Base-by-base conservation (phyloP, 2,329 filamentous ascomycete genomes). In the Phyllosticta capitalensis region DNA sequence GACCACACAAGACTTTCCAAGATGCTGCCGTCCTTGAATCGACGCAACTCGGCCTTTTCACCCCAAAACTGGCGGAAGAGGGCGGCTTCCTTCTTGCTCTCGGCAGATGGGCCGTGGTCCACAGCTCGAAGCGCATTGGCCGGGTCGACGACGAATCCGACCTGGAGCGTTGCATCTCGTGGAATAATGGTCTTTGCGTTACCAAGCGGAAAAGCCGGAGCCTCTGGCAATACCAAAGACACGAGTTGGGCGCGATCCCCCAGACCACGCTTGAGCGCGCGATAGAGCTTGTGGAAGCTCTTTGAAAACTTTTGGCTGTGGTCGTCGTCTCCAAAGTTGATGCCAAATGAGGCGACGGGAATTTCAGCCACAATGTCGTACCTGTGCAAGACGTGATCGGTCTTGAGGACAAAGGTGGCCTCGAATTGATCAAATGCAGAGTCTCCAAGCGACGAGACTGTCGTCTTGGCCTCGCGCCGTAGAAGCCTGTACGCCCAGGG, bases 11-110 rank as follows among this genome's bases (percentile, higher is more conserved):
- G 78, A 67, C 89, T 96, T 72, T 99, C 95, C 9, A 91, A 80
- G 64, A 99, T 96, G 66, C 87, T 92, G 21, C 94, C 94, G 68
- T 97, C 91, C 67, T 92, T 95, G 78, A 99, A 99, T 20, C 94
- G 88, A 64, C 94, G 84, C 52, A 99, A 79, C 72, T 99, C 94
- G 1, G 94, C 84, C 71, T 94, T 95, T 9, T 92, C 87, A 6
- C 92, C 94, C 94, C 95, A 99, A 70, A 99, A 97, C 33, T 86
- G 83, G 38, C 90, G 88, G 72, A 96, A 99, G 30, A 81, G 81
- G 9, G 85, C 84, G 22, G 91, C 88, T 63, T 90, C 89, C 64
- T 88, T 85, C 72, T 92, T 91, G 62, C 94, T 83, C 69, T 97
- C 92, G 1, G 90, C 89, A 0, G 87, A 77, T 5, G 94, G 94